A percentile compares a stretch with the other conserved stretches of the same genome.
phyloP scores from a whole-genome alignment of 2,329 filamentous ascomycete species.

The Stachybotrys chlorohalonatus region DNA sequence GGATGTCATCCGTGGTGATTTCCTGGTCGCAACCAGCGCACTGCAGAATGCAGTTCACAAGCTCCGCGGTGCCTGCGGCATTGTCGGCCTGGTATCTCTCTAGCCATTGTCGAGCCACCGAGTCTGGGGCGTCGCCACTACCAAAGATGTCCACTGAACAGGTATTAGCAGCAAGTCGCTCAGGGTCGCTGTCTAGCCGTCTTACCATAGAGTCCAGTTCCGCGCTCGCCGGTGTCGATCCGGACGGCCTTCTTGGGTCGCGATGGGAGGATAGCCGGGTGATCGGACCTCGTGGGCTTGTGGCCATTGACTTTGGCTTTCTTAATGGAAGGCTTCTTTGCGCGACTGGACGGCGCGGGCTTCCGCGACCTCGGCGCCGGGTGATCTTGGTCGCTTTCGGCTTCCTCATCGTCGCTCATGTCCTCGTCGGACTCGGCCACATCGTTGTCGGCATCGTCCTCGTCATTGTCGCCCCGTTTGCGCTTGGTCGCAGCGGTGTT shows the following conservation, averaged over 20 bases:
- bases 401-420: constrained; percentile 33
- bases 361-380: constrained; percentile 26
- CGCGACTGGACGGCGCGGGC: constrained; percentile 32
- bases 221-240: constrained; percentile 40
- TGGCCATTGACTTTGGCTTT: constrained; percentile 55
- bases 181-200: not conserved
- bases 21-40: constrained; percentile 73
- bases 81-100: constrained; percentile 46
- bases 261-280: constrained; percentile 37
- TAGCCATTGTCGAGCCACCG: constrained; percentile 53
- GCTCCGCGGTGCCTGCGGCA: constrained; percentile 46
- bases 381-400: constrained; percentile 36
- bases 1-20: constrained; percentile 74
- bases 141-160: constrained; percentile 52
- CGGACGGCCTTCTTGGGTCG: constrained; percentile 48
- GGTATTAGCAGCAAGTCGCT: constrained; percentile 7
- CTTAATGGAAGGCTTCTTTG: constrained; percentile 51
- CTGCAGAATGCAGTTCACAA: constrained; percentile 59
- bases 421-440: constrained; percentile 37
- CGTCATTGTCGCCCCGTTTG: constrained; percentile 44
- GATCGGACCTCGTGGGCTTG: constrained; percentile 23
- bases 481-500: constrained; percentile 40
- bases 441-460: constrained; percentile 38
- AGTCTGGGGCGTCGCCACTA: constrained; percentile 45
- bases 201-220: constrained; percentile 48